These are phyloP conservation scores for Exophiala sp. DNA, from an alignment of 2,329 filamentous ascomycete genomes.

Conservation along the genomic window DNA sequence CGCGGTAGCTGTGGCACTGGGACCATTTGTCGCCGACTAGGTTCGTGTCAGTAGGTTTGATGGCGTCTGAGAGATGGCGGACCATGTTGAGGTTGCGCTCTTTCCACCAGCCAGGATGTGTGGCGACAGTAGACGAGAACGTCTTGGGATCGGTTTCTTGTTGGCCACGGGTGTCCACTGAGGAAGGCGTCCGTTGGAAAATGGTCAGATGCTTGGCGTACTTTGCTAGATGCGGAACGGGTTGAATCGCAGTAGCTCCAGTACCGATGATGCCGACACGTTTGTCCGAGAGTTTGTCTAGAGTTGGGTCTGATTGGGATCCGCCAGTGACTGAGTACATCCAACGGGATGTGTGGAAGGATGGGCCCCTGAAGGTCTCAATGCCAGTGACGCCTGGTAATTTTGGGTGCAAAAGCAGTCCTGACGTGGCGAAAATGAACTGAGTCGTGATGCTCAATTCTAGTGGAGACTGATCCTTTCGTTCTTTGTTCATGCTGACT, in stretches of 20 bases:
- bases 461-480: neutral
- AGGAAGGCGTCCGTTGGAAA: constrained; percentile 38
- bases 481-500: neutral
- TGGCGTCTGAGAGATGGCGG: neutral
- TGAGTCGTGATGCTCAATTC: constrained; percentile 2
- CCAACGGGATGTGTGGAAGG: constrained; percentile 31
- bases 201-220: constrained; percentile 43
- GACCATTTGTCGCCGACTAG: constrained; percentile 5
- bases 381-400: constrained; percentile 31
- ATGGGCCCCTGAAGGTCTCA: constrained; percentile 28
- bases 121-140: neutral
- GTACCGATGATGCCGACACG: constrained; percentile 18
- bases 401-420: constrained; percentile 34
- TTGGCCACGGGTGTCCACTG: constrained; percentile 15
- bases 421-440: constrained; percentile 5
- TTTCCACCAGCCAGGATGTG: constrained; percentile 8
- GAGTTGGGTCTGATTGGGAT: constrained; percentile 32
- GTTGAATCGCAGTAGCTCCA: constrained; percentile 17
- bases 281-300: constrained; percentile 32
- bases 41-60: neutral
- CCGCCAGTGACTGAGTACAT: constrained; percentile 15
- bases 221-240: constrained; percentile 16
- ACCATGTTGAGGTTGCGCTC: constrained; percentile 5
- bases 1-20: neutral
- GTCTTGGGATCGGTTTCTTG: neutral